Conservation (phyloP, 2,329 filamentous ascomycete species). For the Xylariaceae sp. region DNA sequence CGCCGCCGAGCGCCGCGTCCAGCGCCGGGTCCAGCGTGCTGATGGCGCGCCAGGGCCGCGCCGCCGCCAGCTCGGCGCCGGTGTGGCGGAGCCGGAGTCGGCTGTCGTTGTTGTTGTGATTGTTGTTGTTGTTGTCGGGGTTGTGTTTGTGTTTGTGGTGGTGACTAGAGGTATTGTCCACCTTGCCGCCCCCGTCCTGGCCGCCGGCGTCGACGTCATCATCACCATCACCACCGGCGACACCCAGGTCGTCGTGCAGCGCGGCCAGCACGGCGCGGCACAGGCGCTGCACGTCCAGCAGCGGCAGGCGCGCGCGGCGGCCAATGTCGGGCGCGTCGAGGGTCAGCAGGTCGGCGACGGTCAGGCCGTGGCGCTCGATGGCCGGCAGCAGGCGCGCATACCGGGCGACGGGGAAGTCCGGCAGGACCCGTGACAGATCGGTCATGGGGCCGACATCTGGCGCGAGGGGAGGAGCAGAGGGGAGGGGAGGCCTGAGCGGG, state of each 20-base stretch:
- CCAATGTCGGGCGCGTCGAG: slow-evolving; percentile 77
- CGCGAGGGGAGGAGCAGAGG: too few species aligned
- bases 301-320: slow-evolving; percentile 74
- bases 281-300: slow-evolving; percentile 71
- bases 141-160: too few species aligned
- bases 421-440: slow-evolving; percentile 77
- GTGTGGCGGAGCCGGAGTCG: slow-evolving; percentile 28
- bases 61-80: slow-evolving; percentile 29
- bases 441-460: slow-evolving; percentile 54
- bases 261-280: slow-evolving; percentile 58
- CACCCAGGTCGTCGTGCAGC: slow-evolving; percentile 56
- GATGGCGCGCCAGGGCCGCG: slow-evolving; percentile 48
- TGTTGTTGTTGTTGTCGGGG: too few species aligned
- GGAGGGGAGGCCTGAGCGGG: too few species aligned
- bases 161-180: slow-evolving; percentile 8
- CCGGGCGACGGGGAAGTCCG: slow-evolving; percentile 63
- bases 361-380: slow-evolving; percentile 70
- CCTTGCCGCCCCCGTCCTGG: not conserved
- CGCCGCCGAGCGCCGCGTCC: slow-evolving; percentile 65
- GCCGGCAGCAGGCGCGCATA: slow-evolving; percentile 70
- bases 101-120: slow-evolving; percentile 2
- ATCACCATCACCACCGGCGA: slow-evolving; percentile 9
- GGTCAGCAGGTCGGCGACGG: slow-evolving; percentile 76
- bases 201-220: not conserved
- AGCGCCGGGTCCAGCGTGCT: slow-evolving; percentile 72